phyloP scores from a whole-genome alignment of 2,329 filamentous ascomycete genomes.

The Cladophialophora bantiana region DNA sequence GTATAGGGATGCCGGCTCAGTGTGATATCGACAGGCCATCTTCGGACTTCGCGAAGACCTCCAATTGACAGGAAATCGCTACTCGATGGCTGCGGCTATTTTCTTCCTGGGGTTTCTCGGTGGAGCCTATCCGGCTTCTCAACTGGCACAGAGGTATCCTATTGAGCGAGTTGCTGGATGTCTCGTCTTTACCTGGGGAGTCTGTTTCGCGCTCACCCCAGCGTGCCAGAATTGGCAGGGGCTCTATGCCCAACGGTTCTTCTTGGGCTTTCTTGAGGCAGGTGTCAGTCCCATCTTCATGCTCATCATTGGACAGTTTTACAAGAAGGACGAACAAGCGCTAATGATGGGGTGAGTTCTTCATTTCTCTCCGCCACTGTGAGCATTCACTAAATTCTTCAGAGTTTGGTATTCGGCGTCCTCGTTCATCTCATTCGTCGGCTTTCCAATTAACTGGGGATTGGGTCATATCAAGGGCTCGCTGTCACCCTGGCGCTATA shows the following conservation, averaged over 20 bases:
- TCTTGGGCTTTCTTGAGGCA: conserved; percentile 67
- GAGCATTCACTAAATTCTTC: too few species aligned
- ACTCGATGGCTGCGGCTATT: conserved; percentile 42
- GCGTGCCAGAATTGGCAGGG: conserved; percentile 69
- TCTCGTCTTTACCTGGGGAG: conserved; percentile 70
- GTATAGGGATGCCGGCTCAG: neutral
- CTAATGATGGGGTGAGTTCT: conserved; percentile 60
- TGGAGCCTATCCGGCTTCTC: conserved; percentile 75
- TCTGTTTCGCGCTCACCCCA: conserved; percentile 72
- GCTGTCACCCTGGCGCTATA: conserved; percentile 71
- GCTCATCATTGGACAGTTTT: conserved; percentile 67
- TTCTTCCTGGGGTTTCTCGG: conserved; percentile 80
- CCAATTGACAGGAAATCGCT: conserved; percentile 52
- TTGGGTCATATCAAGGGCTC: conserved; percentile 67
- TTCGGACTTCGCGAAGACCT: conserved; percentile 54
- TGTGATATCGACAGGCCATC: conserved; percentile 44
- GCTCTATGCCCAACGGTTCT: conserved; percentile 71
- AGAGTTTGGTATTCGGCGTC: too few species aligned
- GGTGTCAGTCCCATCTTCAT: conserved; percentile 72
- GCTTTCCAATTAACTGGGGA: conserved; percentile 68
- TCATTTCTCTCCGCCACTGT: neutral
- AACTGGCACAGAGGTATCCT: conserved; percentile 69
- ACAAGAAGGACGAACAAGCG: conserved; percentile 70
- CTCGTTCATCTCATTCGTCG: conserved; percentile 48
- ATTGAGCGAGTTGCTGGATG: conserved; percentile 67